These are phyloP conservation scores for Wickerhamomyces queroliae DNA, from an alignment of 805 yeast genomes.

Conservation along the genomic window DNA sequence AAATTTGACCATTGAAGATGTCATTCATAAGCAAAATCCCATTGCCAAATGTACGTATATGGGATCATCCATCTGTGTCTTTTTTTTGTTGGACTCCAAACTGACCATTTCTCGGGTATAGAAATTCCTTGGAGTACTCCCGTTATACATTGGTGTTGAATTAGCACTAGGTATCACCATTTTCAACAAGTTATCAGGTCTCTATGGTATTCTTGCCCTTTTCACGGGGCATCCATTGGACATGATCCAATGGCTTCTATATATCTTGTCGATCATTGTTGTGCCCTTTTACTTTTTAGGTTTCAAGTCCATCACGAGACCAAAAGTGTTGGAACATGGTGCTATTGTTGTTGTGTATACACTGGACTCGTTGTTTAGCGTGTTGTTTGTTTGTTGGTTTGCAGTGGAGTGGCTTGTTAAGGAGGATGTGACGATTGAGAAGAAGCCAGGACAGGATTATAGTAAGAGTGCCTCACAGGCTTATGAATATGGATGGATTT, in stretches of 20 bases:
- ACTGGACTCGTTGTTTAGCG: slow-evolving; percentile 61
- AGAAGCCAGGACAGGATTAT: slow-evolving; percentile 20
- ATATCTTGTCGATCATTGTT: slow-evolving; percentile 55
- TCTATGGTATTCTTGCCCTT: slow-evolving; percentile 78
- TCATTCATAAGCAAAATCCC: slow-evolving; percentile 4
- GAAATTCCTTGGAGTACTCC: slow-evolving; percentile 65
- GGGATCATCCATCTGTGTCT: neutral
- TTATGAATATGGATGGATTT: slow-evolving; percentile 53
- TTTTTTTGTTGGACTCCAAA: neutral
- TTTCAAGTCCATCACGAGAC: slow-evolving; percentile 40
- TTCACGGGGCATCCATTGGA: slow-evolving; percentile 87
- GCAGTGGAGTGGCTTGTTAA: slow-evolving; percentile 69
- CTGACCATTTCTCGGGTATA: slow-evolving; percentile 21
- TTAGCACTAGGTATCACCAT: slow-evolving; percentile 67
- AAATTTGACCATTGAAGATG: slow-evolving; percentile 4
- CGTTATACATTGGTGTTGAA: slow-evolving; percentile 86
- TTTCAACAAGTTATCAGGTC: slow-evolving; percentile 84
- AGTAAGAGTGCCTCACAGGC: slow-evolving; percentile 52
- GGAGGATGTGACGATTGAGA: slow-evolving; percentile 26
- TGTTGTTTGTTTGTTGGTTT: slow-evolving; percentile 70
- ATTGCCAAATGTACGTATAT: slow-evolving; percentile 10
- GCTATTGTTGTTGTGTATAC: slow-evolving; percentile 57
- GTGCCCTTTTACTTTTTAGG: slow-evolving; percentile 65
- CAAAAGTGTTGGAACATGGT: slow-evolving; percentile 56
- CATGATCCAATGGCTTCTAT: slow-evolving; percentile 76